phyloP scores from a whole-genome alignment of 2,329 filamentous ascomycete species.

The Xylariaceae sp. region DNA sequence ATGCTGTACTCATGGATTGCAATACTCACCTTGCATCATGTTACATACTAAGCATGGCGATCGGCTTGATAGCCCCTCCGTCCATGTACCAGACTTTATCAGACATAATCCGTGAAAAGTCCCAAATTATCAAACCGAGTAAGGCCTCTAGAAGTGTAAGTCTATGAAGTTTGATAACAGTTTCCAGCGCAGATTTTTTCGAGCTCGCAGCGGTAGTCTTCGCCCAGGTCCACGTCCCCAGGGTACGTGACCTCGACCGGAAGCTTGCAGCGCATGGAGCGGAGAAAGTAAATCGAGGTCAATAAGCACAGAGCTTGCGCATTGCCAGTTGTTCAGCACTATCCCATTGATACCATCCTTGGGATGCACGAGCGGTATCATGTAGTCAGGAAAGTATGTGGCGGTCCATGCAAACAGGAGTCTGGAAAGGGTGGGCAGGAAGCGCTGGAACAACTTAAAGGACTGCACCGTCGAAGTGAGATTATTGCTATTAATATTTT shows the following conservation, averaged over 20 bases:
- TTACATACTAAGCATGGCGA: slow-evolving; percentile 41
- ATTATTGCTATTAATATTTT: not conserved
- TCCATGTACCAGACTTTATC: slow-evolving; percentile 38
- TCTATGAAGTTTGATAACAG: not conserved
- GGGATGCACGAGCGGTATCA: slow-evolving; percentile 37
- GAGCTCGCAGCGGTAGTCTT: slow-evolving; percentile 35
- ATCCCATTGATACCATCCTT: slow-evolving; percentile 37
- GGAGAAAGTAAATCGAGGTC: slow-evolving; percentile 35
- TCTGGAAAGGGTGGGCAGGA: slow-evolving; percentile 33
- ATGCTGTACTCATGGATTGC: too few relatives aligned
- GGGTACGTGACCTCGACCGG: slow-evolving; percentile 38
- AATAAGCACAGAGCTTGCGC: slow-evolving; percentile 37
- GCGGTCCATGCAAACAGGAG: slow-evolving; percentile 35
- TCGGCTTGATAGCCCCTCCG: slow-evolving; percentile 41
- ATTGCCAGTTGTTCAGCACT: slow-evolving; percentile 40
- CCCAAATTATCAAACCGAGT: slow-evolving; percentile 38
- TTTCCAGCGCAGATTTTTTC: slow-evolving; percentile 22
- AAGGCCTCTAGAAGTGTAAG: slow-evolving; percentile 18
- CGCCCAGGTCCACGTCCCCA: slow-evolving; percentile 38
- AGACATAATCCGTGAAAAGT: slow-evolving; percentile 39
- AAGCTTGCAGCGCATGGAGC: slow-evolving; percentile 32
- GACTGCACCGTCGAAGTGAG: slow-evolving; percentile 30
- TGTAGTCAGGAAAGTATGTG: slow-evolving; percentile 40
- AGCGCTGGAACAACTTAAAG: slow-evolving; percentile 38
- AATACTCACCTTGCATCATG: slow-evolving; percentile 36